A percentile compares a stretch with the other conserved stretches of the same genome.
phyloP scores from a whole-genome alignment of 305 asterid genomes.

The Plantago lanceolata region DNA sequence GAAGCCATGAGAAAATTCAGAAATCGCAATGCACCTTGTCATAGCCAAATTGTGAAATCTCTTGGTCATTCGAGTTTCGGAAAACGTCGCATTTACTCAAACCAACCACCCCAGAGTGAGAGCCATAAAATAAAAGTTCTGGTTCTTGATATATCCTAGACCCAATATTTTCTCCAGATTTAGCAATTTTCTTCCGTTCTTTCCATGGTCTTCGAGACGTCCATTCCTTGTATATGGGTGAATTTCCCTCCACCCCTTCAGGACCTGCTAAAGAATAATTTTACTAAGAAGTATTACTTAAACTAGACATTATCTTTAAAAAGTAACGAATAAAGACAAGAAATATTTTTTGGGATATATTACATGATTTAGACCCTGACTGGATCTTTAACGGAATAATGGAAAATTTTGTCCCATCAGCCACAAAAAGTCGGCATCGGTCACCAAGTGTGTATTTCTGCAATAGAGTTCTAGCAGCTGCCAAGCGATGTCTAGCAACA shows the following conservation, averaged over 20 bases:
- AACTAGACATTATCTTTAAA: constrained; percentile 15
- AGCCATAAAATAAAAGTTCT: constrained; percentile 76
- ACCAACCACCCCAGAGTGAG: constrained; percentile 76
- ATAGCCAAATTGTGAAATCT: constrained; percentile 55
- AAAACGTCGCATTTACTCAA: constrained; percentile 45
- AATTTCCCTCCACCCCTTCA: constrained; percentile 30
- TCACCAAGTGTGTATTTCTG: constrained; percentile 76
- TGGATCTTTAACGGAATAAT: constrained; percentile 50
- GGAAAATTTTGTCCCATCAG: constrained; percentile 86
- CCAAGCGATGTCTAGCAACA: constrained; percentile 77
- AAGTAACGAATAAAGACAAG: not conserved
- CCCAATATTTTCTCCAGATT: constrained; percentile 38
- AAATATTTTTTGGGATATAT: constrained; percentile 25
- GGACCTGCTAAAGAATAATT: constrained; percentile 27
- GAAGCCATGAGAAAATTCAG: not conserved
- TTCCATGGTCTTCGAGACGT: constrained; percentile 67
- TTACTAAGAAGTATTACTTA: constrained; percentile 19
- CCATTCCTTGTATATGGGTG: constrained; percentile 65
- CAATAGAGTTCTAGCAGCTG: constrained; percentile 85
- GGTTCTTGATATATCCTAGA: constrained; percentile 50
- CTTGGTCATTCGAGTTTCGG: constrained; percentile 30
- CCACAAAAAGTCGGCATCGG: constrained; percentile 81
- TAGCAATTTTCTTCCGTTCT: constrained; percentile 68
- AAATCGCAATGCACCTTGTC: constrained; percentile 49
- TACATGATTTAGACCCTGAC: constrained; percentile 41